Base-by-base conservation (phyloP, 345 rosid genomes). In the Euphorbia peplus region DNA sequence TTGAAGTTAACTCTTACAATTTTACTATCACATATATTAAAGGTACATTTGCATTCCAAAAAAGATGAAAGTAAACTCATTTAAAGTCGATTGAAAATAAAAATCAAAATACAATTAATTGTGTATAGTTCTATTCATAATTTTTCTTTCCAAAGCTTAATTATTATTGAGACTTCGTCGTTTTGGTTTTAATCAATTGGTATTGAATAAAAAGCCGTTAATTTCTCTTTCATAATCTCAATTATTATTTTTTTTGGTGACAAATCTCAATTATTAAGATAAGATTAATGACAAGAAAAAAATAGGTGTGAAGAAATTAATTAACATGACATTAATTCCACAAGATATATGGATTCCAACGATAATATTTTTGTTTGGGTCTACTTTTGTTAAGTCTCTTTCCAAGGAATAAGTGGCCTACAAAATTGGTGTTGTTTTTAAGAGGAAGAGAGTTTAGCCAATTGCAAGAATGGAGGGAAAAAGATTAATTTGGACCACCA, bases 391-490 rank as follows among this genome's bases (percentile, higher is more conserved):
- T 16, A 3, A 8, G 65, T 61, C 65, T 61, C 19, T 61, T 39
- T 61, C 65, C 22, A 41, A 35, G 25, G 50, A 61, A 39, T 61
- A 37, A 61, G 65, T 41, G 16, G 65, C 50, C 65, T 61, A 44
- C 47, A 22, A 61, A 24, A 19, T 19, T 18, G 15, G 48, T 61
- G 26, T 19, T 13, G 1, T 7, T 14, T 22, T 61, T 26, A 21
- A 21, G 18, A 24, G 48, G 12, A 14, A 35, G 29, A 61, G 5
- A 60, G 47, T 19, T 44, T n/a, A 22, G 41, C 22, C 4, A 19
- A 61, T 37, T 25, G 21, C 4, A 55, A 8, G 32, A 32, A 32
- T 32, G 37, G 37, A 3, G 3, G 37, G 37, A 32, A 32, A n/a
- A 32, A 32, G 3, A 32, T 32, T 32, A 32, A 57, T 32, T 59